A percentile compares a stretch with the other conserved stretches of the same genome.
Evolutionary conservation across 805 yeast genomes (phyloP).

Genomic region (Candida quercuum): DNA sequence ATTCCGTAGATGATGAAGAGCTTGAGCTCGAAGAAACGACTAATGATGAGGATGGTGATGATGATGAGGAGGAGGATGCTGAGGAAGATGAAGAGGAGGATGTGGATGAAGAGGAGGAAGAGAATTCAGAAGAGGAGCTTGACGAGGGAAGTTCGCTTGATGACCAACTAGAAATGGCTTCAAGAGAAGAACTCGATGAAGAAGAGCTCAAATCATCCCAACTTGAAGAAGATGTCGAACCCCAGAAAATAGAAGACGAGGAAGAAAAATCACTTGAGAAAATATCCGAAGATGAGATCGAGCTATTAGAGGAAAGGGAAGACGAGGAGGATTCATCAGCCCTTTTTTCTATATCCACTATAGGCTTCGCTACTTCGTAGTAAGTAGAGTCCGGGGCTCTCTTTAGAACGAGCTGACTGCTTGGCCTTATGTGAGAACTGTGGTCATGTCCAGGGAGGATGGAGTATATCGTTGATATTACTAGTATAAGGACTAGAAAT

Average conservation of each 20-base stretch:
- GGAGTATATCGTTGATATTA: neutral
- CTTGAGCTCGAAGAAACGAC: no score
- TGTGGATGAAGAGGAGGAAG: constrained; percentile 1
- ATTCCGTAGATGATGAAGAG: neutral
- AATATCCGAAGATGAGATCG: neutral
- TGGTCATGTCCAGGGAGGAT: neutral
- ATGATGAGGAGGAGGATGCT: neutral
- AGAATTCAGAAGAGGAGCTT: constrained; percentile 1
- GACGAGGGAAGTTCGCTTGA: constrained; percentile 1
- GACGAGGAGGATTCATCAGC: neutral
- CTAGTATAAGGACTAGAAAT: neutral
- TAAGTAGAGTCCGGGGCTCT: neutral
- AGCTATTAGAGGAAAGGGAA: neutral
- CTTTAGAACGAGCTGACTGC: neutral
- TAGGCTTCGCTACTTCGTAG: neutral
- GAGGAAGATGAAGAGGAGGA: neutral
- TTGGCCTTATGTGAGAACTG: neutral
- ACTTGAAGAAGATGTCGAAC: constrained; percentile 7
- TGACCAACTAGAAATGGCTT: no score
- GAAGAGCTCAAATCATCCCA: no score
- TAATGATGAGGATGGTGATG: constrained; percentile 2
- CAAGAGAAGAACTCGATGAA: neutral
- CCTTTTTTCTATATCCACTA: constrained; percentile 2
- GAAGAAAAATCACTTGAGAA: constrained; percentile 1
- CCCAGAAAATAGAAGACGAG: constrained; percentile 2